phyloP scores from a whole-genome alignment of 352 stramenopile genomes.

The Globisporangium cystogenes region DNA sequence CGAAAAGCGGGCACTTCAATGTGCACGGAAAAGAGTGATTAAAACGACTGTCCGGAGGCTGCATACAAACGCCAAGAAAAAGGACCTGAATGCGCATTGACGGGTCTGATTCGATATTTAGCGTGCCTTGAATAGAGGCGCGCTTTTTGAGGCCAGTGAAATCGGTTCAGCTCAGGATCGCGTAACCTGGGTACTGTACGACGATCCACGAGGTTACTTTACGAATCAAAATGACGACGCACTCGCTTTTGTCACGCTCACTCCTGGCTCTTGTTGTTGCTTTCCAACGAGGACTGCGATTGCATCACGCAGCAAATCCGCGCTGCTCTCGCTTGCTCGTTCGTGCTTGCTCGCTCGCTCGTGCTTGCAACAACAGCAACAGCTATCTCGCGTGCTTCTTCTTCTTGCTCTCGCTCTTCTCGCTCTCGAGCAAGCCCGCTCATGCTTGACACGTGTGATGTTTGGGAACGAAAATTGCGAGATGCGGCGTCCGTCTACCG shows the following conservation, averaged over 20 bases:
- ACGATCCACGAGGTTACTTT: not conserved
- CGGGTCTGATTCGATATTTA: not conserved
- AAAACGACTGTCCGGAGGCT: not conserved
- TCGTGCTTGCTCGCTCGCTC: too few relatives aligned
- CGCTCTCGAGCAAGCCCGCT: too few relatives aligned
- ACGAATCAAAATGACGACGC: not conserved
- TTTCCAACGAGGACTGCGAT: too few relatives aligned
- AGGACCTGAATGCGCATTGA: not conserved
- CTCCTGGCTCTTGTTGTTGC: too few relatives aligned
- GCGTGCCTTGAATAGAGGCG: conserved; percentile 2
- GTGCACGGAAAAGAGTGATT: too few relatives aligned
- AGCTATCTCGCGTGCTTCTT: too few relatives aligned
- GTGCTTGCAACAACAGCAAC: too few relatives aligned
- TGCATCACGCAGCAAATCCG: too few relatives aligned
- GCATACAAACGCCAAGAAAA: not conserved
- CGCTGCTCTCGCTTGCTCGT: too few relatives aligned
- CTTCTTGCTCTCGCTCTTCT: too few relatives aligned
- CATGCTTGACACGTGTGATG: not conserved
- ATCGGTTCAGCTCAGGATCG: conserved; percentile 15
- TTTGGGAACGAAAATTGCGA: not conserved
- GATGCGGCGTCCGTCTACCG: not conserved
- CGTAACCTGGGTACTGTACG: too few relatives aligned
- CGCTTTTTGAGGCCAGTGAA: conserved; percentile 10
- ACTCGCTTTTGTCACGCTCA: not conserved
- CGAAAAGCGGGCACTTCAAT: not conserved